Evolutionary conservation across 2,329 filamentous ascomycete species (phyloP), one percentile per base, ranked within the genome.

Genomic region (Aureobasidium pullulans): DNA sequence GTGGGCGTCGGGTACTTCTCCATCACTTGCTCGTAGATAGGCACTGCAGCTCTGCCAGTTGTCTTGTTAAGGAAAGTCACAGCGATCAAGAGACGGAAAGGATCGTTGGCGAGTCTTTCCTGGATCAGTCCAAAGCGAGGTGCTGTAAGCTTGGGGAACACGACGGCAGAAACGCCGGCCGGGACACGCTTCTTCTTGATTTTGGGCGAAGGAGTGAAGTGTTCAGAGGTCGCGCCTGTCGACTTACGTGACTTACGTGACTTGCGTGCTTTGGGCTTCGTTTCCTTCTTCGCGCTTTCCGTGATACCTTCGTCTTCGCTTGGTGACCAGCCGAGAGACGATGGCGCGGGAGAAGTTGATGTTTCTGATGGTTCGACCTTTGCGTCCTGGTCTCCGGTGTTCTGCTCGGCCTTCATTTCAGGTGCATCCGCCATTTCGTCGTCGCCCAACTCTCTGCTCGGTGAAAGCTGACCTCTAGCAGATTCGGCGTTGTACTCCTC

Each of bases 61-160:
- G 91, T 96, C 61, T 88, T 85, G 71, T 93, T 93, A 32, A 96
- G 83, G 66, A 96, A 92, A 0, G 89, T 90, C 5, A 91, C 86
- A 11, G 88, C 90, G 32, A 96, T 79, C 1, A 96, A 81, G 1
- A 96, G 81, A 64, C 85, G 86, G 71, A 95, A 96, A 0, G 91
- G 88, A 60, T 90, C 81, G 52, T 82, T 72, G 1, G 85, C 84
- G 15, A 96, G 81, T 63, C 86, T 81, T 70, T 96, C 92, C 70
- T 96, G 92, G 39, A 96, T 84, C 1, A 96, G 80, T 0, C 91
- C 91, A 68, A 96, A 96, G 6, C 68, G 71, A 0, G 78, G 69
- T 0, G 82, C 77, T 7, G 80, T 78, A 36, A 91, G 81, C 0
- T 85, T 81, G 0, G 90, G 88, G 64, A 93, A 89, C 1, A 76